Evolutionary conservation across 2,329 filamentous ascomycete genomes (phyloP), one percentile per base, ranked within the genome.

Genomic region (Lachnellula hyalina): DNA sequence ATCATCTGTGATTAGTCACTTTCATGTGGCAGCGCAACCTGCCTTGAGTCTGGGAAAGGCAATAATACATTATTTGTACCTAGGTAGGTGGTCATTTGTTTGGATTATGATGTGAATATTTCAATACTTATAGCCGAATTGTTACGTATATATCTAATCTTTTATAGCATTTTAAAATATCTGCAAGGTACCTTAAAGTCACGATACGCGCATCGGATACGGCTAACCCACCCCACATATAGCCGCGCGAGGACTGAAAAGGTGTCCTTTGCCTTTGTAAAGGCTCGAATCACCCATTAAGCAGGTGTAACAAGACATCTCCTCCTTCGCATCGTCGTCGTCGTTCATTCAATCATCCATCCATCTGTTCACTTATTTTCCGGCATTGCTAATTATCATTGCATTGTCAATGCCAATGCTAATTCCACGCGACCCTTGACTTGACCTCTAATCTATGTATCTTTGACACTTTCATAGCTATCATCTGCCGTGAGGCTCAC

Each of bases 401-500:
- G 17, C 38, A 40, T 7, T 40, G 38, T n/a, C 38, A 40, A 4
- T 40, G 38, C 5, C 41, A 44, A 25, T 44, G 1, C 44, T 47
- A 54, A 62, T 62, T 62, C 51, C 49, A 36, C 45, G 44, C 52
- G 21, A 41, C 40, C 47, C 35, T 35, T 34, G 12, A 41, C 15
- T 52, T 23, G 14, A 41, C 11, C 50, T 23, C 49, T 51, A 44
- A 47, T 63, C 59, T 61, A 65, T 65, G 63, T 56, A 60, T 64
- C 46, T 56, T 56, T 66, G 57, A 63, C 41, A 51, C 32, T 17
- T 47, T 21, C n/a, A 46, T 36, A 41, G 45, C 45, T 49, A 49
- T 42, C 34, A 23, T 25, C 42, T 55, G 58, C 60, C 58, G 58
- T 55, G 54, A 62, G 61, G 60, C 61, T 59, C 51, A 50, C 19